Evolutionary conservation across 2,329 filamentous ascomycete genomes (phyloP), one percentile per base, ranked within the genome.

Genomic region (Sporothrix euskadiensis): DNA sequence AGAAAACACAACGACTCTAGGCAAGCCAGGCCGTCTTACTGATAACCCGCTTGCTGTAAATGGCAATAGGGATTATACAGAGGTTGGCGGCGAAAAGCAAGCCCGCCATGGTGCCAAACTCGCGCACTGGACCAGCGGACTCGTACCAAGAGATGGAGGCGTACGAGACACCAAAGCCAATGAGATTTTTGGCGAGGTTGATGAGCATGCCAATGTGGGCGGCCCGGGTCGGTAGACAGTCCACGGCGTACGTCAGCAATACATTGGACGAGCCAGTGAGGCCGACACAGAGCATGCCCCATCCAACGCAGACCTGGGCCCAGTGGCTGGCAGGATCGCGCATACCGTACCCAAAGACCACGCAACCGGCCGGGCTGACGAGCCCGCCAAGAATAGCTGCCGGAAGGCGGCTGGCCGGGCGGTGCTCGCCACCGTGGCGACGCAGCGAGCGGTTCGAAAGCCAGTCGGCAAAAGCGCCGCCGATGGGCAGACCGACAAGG

Each of bases 131-230:
- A 14, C 59, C 59, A 16, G 32, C 59, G 14, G 59, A 39, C 59
- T 63, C 59, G 19, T 30, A 30, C 59, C 59, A 63, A 32, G 59
- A 39, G 59, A 63, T 63, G 30, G 59, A 63, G 32, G 59, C 30
- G 30, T 63, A 63, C 30, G 59, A 63, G 59, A 63, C 59, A 63
- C 59, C 59, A 30, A 63, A 63, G 59, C 30, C 59, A 32, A 63
- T 39, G 30, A 63, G 59, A 10, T 63, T 63, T 32, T 63, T 63
- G 30, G 59, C 26, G 30, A 63, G 30, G 30, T 63, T 63, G 30
- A 63, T 22, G 30, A 63, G 59, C 19, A 30, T 39, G 8, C 59
- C 59, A 32, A 63, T 41, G 59, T 63, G 30, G 59, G 26, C 30
- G 26, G 59, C 59, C 16, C 59, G 59, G 1, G 59, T 63, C 19